A percentile compares a stretch with the other conserved stretches of the same genome.
phyloP scores from a whole-genome alignment of 139 green algal genomes.

The Chlamydomonas sp. region DNA sequence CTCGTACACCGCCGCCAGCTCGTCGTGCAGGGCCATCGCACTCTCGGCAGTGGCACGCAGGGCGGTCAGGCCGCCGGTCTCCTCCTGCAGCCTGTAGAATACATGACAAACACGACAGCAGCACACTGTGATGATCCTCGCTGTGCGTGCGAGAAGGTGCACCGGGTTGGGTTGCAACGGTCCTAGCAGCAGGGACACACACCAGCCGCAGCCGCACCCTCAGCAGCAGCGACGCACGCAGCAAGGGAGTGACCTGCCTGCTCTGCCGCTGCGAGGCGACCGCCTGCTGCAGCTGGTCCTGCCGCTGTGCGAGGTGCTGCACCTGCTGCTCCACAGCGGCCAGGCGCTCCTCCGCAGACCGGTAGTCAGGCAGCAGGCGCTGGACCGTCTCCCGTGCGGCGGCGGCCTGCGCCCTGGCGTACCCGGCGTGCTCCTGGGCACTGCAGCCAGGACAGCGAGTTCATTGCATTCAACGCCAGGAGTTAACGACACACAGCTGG shows the following conservation, averaged over 20 bases:
- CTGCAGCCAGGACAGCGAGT: background rate
- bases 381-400: constrained; percentile 6
- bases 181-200: too few relatives aligned
- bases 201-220: too few relatives aligned
- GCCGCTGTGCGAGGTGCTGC: constrained; percentile 8
- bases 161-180: too few relatives aligned
- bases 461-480: too few relatives aligned
- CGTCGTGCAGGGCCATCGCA: constrained; percentile 5
- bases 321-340: background rate
- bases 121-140: too few relatives aligned
- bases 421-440: constrained; percentile 17
- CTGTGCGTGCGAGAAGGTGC: too few relatives aligned
- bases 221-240: background rate
- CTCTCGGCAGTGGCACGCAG: background rate
- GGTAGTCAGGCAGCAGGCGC: constrained; percentile 11
- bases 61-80: constrained; percentile 11
- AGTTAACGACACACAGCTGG: too few relatives aligned
- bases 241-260: background rate
- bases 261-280: constrained; percentile 5
- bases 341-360: constrained; percentile 1
- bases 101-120: background rate
- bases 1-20: constrained; percentile 13
- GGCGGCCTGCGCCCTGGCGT: constrained; percentile 4
- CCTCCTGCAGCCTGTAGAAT: constrained; percentile 11
- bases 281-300: constrained; percentile 3